A percentile compares a stretch with the other conserved stretches of the same genome.
phyloP scores from a whole-genome alignment of 192 early-diverging fungal genomes.

The Coemansia javaensis region DNA sequence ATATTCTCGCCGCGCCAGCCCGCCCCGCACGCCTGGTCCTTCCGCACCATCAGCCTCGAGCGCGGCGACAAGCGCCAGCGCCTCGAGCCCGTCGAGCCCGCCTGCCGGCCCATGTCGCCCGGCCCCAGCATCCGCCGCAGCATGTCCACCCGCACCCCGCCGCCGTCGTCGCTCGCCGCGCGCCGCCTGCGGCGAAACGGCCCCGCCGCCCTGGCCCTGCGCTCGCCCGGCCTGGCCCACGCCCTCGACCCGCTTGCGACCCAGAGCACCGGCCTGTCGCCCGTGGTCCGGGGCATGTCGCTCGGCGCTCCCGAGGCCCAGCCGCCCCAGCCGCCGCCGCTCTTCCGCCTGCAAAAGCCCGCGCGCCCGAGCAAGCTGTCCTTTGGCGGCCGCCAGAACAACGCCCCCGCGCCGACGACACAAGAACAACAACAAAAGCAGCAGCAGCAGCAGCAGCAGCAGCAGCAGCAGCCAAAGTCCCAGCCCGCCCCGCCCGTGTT shows the following conservation, averaged over 20 bases:
- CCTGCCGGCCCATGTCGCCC: not conserved
- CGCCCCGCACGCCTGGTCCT: constrained; percentile 10
- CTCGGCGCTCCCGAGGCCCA: no score
- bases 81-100: constrained; percentile 10
- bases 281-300: constrained; percentile 36
- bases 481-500: not conserved
- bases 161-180: constrained; percentile 21
- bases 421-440: no score
- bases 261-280: constrained; percentile 40
- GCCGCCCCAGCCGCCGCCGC: not conserved
- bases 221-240: not conserved
- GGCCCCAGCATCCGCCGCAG: not conserved
- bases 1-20: constrained; percentile 30
- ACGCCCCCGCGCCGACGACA: no score
- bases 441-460: no score
- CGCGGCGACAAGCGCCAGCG: constrained; percentile 19
- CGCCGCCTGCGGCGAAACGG: constrained; percentile 19
- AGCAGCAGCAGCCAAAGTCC: no score
- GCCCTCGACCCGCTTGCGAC: not conserved
- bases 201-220: constrained; percentile 7
- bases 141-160: constrained; percentile 7
- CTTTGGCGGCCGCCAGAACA: no score
- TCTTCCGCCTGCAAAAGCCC: not conserved
- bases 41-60: constrained; percentile 17
- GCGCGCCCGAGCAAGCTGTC: no score